phyloP scores from a whole-genome alignment of 768 basidiomycete genomes.

The Tylopilus cervinicoccineus region DNA sequence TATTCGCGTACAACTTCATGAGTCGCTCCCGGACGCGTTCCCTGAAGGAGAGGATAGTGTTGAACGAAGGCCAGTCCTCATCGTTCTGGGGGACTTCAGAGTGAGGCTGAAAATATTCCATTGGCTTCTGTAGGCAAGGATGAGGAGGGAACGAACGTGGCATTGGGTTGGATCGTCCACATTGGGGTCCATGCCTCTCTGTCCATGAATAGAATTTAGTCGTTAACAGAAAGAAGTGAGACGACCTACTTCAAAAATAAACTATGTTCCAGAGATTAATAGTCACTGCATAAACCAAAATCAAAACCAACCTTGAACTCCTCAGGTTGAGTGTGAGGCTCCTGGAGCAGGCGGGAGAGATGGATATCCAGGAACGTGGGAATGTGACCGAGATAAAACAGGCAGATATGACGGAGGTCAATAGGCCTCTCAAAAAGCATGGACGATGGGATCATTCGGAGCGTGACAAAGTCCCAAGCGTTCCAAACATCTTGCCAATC shows the following conservation, averaged over 20 bases:
- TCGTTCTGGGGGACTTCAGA: slow-evolving; percentile 78
- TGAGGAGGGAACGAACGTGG: slow-evolving; percentile 52
- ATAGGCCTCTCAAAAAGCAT: slow-evolving; percentile 93
- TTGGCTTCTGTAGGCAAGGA: background rate
- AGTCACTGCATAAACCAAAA: background rate
- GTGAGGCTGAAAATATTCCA: slow-evolving; percentile 55
- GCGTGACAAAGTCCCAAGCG: slow-evolving; percentile 82
- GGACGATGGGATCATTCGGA: slow-evolving; percentile 79
- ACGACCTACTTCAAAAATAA: slow-evolving; percentile 66
- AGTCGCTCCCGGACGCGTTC: slow-evolving; percentile 75
- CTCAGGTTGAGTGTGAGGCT: slow-evolving; percentile 81
- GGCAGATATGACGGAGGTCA: slow-evolving; percentile 88
- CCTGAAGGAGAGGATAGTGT: slow-evolving; percentile 71
- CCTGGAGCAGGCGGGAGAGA: slow-evolving; percentile 65
- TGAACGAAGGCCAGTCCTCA: slow-evolving; percentile 83
- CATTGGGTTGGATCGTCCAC: slow-evolving; percentile 87
- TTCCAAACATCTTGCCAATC: slow-evolving; percentile 89
- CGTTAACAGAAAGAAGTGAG: background rate
- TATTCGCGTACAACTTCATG: slow-evolving; percentile 63
- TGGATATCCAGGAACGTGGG: slow-evolving; percentile 92
- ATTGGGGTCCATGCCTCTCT: slow-evolving; percentile 95
- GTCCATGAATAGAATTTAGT: slow-evolving; percentile 17
- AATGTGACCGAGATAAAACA: slow-evolving; percentile 97
- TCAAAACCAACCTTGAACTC: slow-evolving; percentile 57
- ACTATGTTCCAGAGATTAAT: slow-evolving; percentile 32